A percentile compares a stretch with the other conserved stretches of the same genome.
Conservation (phyloP, 345 rosid species). For the Linum usitatissimum region DNA sequence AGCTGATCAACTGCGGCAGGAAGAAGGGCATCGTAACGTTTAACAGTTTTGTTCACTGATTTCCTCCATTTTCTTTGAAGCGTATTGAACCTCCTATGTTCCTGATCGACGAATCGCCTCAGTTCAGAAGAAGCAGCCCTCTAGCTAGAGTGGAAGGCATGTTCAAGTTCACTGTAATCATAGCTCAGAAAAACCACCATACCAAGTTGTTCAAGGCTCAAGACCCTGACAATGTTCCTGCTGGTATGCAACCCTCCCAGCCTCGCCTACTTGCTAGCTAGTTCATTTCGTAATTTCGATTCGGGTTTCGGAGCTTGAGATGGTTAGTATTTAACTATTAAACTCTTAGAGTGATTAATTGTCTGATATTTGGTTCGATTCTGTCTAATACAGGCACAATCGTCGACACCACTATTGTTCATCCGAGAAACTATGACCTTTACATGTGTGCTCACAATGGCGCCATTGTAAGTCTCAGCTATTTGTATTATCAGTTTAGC, state of each 20-base stretch:
- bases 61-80: background rate
- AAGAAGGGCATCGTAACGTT: constrained; percentile 32
- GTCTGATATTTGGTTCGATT: background rate
- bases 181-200: constrained; percentile 32
- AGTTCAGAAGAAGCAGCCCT: constrained; percentile 15
- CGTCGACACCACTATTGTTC: constrained; percentile 19
- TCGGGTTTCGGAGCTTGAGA: background rate
- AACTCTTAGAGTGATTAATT: no score
- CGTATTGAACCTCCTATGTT: background rate
- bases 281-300: background rate
- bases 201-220: constrained; percentile 23
- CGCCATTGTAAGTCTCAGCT: constrained; percentile 14
- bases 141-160: constrained; percentile 19
- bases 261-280: background rate
- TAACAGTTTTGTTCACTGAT: background rate
- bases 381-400: constrained; percentile 25
- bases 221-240: constrained; percentile 28
- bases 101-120: constrained; percentile 14
- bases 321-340: no score
- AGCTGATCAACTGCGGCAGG: constrained; percentile 15
- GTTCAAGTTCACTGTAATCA: constrained; percentile 22
- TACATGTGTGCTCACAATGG: constrained; percentile 20
- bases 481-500: no score
- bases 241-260: constrained; percentile 14
- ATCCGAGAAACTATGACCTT: constrained; percentile 22